Evolutionary conservation across 306 rosid genomes (phyloP), one percentile per base, ranked within the genome.

Genomic region (Pueraria montana): DNA sequence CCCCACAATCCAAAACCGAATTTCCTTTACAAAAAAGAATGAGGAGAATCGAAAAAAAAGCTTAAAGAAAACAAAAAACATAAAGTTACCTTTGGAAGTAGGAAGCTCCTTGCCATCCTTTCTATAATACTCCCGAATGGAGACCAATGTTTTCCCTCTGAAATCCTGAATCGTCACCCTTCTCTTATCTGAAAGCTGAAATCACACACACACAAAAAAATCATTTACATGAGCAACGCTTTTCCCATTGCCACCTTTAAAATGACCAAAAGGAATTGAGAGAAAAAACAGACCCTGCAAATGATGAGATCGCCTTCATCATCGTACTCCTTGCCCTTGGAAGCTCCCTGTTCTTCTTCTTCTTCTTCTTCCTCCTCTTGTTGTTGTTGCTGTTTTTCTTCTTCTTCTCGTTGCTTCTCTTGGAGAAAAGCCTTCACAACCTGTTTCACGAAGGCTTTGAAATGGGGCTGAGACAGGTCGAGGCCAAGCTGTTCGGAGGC

Each of bases 101-200:
- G 98, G 97, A 77, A 91, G 93, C 1, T 95, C 98, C 80, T 91
- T 90, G 34, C 94, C 98, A 27, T 88, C 92, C 79, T 90, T 95
- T 13, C 32, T 86, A 24, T 77, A 95, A 68, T 75, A 95, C 85
- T 95, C 97, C 65, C 97, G 87, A 4, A 95, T 90, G 4, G 97
- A 93, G 26, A 95, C 92, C 92, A 93, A 85, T 1, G 94, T 88
- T 81, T 80, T 91, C 82, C 97, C 97, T 74, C 86, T 88, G 75
- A 95, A 95, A 45, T 95, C 97, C 83, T 93, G 97, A 84, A 95
- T 42, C 8, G 95, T 95, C 77, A 95, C 97, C 81, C 84, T 90
- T 80, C 97, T 91, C 89, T 76, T 91, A 4, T 83, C 88, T 5
- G 97, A 91, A 8, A 95, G 89, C 98, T 94, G 88, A 72, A 88